Percentiles rank a stretch among this genome's conserved stretches.
phyloP scores from a whole-genome alignment of 1,284 basidiomycete species.

The Uromyces viciae-fabae region DNA sequence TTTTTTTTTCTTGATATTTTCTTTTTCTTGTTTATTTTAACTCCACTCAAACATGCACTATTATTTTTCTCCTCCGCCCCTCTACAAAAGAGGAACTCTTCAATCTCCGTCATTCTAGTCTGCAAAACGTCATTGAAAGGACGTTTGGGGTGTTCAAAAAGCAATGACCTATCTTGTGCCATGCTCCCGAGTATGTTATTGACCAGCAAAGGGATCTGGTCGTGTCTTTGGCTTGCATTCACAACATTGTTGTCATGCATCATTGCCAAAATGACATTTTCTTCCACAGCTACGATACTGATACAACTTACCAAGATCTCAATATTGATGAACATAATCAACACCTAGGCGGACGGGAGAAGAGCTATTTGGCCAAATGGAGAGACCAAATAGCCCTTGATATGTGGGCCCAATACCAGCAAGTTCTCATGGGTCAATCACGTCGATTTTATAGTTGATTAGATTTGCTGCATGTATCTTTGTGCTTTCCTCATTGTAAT shows the following conservation, averaged over 20 bases:
- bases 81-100: neutral
- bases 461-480: too few species aligned
- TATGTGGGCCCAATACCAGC: neutral
- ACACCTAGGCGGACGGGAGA: too few species aligned
- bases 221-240: neutral
- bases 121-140: neutral
- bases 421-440: neutral
- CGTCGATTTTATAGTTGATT: too few species aligned
- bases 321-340: too few species aligned
- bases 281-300: too few species aligned
- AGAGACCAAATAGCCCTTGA: neutral
- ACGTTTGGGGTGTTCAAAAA: neutral
- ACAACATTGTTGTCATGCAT: neutral
- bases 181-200: neutral
- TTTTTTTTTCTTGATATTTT: too few species aligned
- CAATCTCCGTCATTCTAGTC: neutral
- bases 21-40: neutral
- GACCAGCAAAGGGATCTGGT: neutral
- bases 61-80: too few species aligned
- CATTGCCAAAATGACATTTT: neutral
- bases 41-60: neutral
- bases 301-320: too few species aligned
- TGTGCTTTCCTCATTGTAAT: neutral
- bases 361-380: neutral
- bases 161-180: neutral